Evolutionary conservation across 176 grass and related monocot species (phyloP).

Genomic region (Neostapfia colusana): DNA sequence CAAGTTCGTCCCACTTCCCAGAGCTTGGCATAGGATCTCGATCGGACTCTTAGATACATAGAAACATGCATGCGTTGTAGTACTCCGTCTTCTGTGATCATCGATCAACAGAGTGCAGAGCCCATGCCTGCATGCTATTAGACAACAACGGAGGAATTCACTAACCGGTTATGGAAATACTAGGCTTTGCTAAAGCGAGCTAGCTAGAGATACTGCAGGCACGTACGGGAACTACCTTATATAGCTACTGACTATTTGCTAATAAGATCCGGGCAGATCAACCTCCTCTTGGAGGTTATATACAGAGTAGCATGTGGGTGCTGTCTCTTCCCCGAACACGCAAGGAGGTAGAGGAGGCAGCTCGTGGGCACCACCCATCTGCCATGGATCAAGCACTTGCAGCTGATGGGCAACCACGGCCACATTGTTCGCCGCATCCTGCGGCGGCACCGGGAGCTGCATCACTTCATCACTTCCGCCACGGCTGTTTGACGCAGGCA

Average conservation of each 20-base stretch:
- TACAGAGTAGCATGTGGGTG: slow-evolving; percentile 38
- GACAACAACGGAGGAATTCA: neutral
- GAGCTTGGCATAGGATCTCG: neutral
- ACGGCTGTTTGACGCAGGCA: neutral
- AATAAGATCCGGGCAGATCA: slow-evolving; percentile 44
- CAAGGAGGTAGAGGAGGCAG: slow-evolving; percentile 60
- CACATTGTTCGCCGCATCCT: slow-evolving; percentile 21
- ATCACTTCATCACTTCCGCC: neutral
- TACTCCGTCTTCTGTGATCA: neutral
- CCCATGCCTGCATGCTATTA: slow-evolving; percentile 1
- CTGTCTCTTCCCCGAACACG: slow-evolving; percentile 34
- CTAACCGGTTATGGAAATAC: neutral
- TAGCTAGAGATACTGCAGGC: neutral
- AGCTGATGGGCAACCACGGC: neutral
- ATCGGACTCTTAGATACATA: neutral
- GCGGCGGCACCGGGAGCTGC: slow-evolving; percentile 17
- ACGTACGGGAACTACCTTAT: neutral
- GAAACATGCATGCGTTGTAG: neutral
- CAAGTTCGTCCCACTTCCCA: neutral
- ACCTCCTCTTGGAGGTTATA: slow-evolving; percentile 36
- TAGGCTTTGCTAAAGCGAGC: slow-evolving; percentile 3
- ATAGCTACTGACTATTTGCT: neutral
- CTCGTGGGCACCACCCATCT: slow-evolving; percentile 42
- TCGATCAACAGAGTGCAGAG: slow-evolving; percentile 2
- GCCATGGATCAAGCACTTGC: slow-evolving; percentile 34